Base-by-base conservation (phyloP, 2,329 filamentous ascomycete genomes). In the Arthroderma uncinatum region DNA sequence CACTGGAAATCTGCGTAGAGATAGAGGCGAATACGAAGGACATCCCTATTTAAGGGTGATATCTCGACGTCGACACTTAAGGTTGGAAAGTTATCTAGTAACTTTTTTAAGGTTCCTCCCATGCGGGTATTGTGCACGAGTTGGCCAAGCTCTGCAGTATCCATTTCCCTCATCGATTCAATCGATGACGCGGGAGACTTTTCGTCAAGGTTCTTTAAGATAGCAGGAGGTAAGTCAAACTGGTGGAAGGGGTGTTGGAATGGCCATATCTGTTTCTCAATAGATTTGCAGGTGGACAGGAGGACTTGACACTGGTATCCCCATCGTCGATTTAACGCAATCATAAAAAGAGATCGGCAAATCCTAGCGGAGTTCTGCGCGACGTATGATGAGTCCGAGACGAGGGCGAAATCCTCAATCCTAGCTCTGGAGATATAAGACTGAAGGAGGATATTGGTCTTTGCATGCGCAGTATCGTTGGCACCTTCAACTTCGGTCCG, bases 351-450 rank as follows among this genome's bases (percentile, higher is more conserved):
- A 1, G 94, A 89, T 60, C 94, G 81, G 67, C 91, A 96, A 58
- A 98, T 98, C 70, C 93, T 85, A 1, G 90, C 89, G 9, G 93
- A 86, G 69, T 98, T 95, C 68, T 98, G 93, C 1, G 93, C 89
- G 44, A 98, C 89, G 67, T 98, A 98, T 62, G 89, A 89, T 47
- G 88, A 85, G 68, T 98, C 93, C 19, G 94, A 97, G 1, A 86
- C 82, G 9, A 98, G 76, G 0, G 93, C 92, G 72, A 97, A 98
- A 70, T 98, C 93, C 61, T 97, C 92, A 0, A 93, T 80, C 64
- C 87, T 86, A 0, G 84, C 86, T 63, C 87, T 82, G 39, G 90
- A 96, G 64, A 98, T 96, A 70, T 95, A 95, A 0, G 91, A 86
- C 70, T 98, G 93, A 2, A 98, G 78, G 30, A 98, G 74, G 58